phyloP scores from a whole-genome alignment of 495 filamentous ascomycete species.

The Ascodesmis nigricans region DNA sequence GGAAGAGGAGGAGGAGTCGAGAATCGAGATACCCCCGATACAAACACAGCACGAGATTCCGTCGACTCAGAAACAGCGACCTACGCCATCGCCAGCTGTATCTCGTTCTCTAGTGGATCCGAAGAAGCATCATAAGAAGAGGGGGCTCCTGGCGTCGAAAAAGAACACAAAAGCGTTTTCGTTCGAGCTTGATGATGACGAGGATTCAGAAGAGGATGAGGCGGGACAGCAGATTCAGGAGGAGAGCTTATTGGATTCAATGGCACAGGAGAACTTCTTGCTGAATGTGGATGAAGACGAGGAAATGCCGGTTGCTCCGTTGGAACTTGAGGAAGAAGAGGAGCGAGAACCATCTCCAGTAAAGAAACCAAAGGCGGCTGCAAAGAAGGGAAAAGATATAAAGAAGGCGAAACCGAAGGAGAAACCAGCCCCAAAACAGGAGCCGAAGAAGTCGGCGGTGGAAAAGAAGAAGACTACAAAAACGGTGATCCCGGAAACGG shows the following conservation, averaged over 20 bases:
- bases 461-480: constrained; percentile 6
- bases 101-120: too few species aligned
- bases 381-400: constrained; percentile 5
- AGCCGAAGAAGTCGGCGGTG: constrained; percentile 3
- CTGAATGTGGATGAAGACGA: background rate
- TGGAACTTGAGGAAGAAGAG: constrained; percentile 1
- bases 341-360: background rate
- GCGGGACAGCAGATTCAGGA: constrained; percentile 14
- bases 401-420: background rate
- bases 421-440: background rate
- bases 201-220: constrained; percentile 7
- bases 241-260: constrained; percentile 11
- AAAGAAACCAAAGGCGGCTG: background rate
- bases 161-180: constrained; percentile 14
- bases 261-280: background rate
- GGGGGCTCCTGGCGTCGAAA: constrained; percentile 10
- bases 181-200: constrained; percentile 3
- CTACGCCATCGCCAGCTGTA: too few species aligned
- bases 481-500: background rate
- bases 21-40: too few species aligned
- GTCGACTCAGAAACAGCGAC: too few species aligned
- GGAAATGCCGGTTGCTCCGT: constrained; percentile 1
- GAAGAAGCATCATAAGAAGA: constrained; percentile 7
- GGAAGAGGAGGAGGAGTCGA: too few species aligned
- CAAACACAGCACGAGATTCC: too few species aligned